Percentiles rank a stretch among this genome's conserved stretches.
These are phyloP conservation scores for Fusarium phyllophilum DNA, from an alignment of 2,329 filamentous ascomycete genomes.

Conservation along the genomic window DNA sequence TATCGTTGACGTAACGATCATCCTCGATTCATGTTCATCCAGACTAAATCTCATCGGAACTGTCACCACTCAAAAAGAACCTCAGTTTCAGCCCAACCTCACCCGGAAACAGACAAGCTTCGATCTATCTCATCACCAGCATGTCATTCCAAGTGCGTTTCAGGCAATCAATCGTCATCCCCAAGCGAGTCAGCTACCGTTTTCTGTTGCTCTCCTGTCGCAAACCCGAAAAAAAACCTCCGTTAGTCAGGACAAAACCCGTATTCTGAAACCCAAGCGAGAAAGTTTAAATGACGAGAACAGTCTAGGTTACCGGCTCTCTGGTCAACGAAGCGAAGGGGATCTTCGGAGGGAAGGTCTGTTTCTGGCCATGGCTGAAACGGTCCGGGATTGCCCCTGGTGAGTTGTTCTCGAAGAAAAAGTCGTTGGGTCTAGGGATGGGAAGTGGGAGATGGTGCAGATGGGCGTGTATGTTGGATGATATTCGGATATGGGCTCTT, in stretches of 20 bases:
- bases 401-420: neutral
- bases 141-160: neutral
- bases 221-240: slow-evolving; percentile 8
- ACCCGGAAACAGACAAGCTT: slow-evolving; percentile 15
- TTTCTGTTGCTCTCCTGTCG: neutral
- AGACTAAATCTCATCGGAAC: slow-evolving; percentile 10
- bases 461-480: neutral
- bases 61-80: neutral
- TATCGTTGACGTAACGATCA: neutral
- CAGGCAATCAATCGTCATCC: neutral
- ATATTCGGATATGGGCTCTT: slow-evolving; percentile 4
- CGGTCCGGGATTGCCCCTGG: slow-evolving; percentile 15
- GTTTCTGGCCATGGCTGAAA: slow-evolving; percentile 39
- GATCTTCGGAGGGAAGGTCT: slow-evolving; percentile 28
- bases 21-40: slow-evolving; percentile 1
- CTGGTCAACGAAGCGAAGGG: slow-evolving; percentile 32
- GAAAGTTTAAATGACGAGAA: slow-evolving; percentile 32
- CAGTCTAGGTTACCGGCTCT: slow-evolving; percentile 36
- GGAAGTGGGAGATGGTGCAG: neutral
- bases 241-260: slow-evolving; percentile 13
- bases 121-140: neutral
- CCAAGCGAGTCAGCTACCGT: slow-evolving; percentile 8
- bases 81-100: slow-evolving; percentile 5
- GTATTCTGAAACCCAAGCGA: slow-evolving; percentile 34
- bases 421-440: slow-evolving; percentile 4